phyloP scores from a whole-genome alignment of 1,284 basidiomycete species.

The Ganoderma lucidum region DNA sequence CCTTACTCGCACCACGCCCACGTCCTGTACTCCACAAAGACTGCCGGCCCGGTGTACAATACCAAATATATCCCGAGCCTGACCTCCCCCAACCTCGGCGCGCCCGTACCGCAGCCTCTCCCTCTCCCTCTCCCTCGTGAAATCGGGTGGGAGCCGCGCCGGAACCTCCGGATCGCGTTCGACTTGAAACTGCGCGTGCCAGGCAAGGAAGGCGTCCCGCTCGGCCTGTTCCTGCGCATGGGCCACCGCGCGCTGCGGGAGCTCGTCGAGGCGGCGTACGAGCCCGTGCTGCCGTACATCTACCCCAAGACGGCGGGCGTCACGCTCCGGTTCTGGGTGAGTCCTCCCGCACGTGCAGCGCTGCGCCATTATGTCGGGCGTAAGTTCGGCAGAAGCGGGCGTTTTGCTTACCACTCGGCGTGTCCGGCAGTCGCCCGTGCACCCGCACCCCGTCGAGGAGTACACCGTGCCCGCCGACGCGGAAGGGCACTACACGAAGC shows the following conservation, averaged over 20 bases:
- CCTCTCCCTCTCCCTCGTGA: background rate
- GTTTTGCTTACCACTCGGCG: background rate
- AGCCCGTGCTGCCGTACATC: background rate
- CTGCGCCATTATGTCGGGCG: no score
- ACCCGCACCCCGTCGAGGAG: background rate
- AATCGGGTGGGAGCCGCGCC: no score
- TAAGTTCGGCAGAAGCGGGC: background rate
- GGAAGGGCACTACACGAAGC: background rate
- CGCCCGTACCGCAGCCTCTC: background rate
- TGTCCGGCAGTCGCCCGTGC: background rate
- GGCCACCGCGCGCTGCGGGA: background rate
- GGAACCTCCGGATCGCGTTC: background rate
- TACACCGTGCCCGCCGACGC: background rate
- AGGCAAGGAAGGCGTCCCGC: background rate
- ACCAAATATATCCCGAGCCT: background rate
- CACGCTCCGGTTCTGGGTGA: conserved; percentile 1
- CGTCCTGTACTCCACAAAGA: background rate
- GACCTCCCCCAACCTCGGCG: background rate
- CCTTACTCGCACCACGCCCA: background rate
- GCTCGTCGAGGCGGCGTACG: background rate
- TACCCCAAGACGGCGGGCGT: background rate
- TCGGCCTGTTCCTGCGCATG: background rate
- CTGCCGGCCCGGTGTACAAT: background rate
- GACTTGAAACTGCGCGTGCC: background rate
- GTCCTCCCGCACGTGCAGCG: no score